Evolutionary conservation across 331 rosid genomes (phyloP), one percentile per base, ranked within the genome.

Genomic region (Rhamnella rubrinervis): DNA sequence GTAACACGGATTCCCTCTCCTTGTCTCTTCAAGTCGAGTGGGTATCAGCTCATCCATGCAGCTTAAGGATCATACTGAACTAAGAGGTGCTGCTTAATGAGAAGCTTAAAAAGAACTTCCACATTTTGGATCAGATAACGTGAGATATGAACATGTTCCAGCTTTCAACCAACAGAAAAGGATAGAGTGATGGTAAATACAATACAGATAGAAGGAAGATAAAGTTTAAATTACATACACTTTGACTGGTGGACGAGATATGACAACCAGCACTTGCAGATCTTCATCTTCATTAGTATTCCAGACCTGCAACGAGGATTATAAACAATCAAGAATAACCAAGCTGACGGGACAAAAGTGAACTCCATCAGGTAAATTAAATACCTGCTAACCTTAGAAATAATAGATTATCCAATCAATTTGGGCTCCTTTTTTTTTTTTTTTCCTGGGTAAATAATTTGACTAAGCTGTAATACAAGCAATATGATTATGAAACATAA

Each of bases 171-270:
- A 31, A 31, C 35, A 31, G 5, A 31, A 31, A 31, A 31, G 35
- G 35, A 31, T 31, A 31, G 35, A 31, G 35, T 0, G 35, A 31
- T 8, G 19, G 18, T 53, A 53, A 18, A 17, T 18, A 53, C 25
- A 58, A 71, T 18, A 31, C 25, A 69, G 44, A 25, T 14, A 16
- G 71, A 74, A 72, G 23, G 68, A 65, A 55, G 72, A 26, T 71
- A 50, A 50, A 67, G 68, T 55, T 74, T 71, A 66, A 73, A 73
- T 57, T 64, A 68, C 97, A 4, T 85, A 93, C 98, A 87, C 88
- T 85, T 91, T 93, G 74, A 82, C 70, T 0, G 98, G 97, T 0
- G 98, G 96, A 67, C 97, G 92, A 61, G 98, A 91, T 76, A 91
- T 80, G 74, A 83, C 69, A 51, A 76, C 95, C 50, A 93, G 92